Conservation (phyloP, 2,329 filamentous ascomycete species). For the Fusarium caatingaense region DNA sequence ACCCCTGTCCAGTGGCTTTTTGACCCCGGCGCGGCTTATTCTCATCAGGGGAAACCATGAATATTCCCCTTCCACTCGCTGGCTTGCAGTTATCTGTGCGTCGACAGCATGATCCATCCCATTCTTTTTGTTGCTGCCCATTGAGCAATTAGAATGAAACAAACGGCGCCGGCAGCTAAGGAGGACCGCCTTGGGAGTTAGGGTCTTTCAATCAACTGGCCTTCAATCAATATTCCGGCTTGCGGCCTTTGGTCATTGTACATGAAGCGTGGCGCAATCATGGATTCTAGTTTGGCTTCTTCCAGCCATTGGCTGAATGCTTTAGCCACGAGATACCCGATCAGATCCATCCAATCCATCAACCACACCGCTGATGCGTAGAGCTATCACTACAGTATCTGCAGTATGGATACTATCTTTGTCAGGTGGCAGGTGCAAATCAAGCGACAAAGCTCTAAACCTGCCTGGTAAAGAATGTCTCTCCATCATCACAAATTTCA, state of each 20-base stretch:
- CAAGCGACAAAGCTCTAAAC: conserved; percentile 33
- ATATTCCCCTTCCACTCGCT: conserved; percentile 25
- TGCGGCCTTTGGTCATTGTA: conserved; percentile 20
- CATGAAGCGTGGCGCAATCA: conserved; percentile 36
- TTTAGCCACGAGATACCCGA: conserved; percentile 1
- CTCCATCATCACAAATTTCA: conserved; percentile 38
- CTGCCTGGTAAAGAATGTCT: conserved; percentile 36
- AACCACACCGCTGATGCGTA: conserved; percentile 2
- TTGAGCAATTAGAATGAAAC: conserved; percentile 45
- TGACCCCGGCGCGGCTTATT: conserved; percentile 27
- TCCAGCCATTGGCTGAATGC: not conserved
- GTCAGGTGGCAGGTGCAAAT: conserved; percentile 5
- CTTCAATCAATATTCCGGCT: conserved; percentile 5
- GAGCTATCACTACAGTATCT: not conserved
- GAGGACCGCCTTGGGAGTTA: not conserved
- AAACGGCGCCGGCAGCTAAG: conserved; percentile 40
- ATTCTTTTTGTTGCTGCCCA: conserved; percentile 12
- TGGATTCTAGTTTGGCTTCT: conserved; percentile 15
- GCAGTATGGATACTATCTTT: not conserved
- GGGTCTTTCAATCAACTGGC: not conserved
- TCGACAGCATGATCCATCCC: conserved; percentile 25
- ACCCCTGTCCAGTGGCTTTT: conserved; percentile 19
- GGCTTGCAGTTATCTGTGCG: conserved; percentile 32
- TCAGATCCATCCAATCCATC: conserved; percentile 4
- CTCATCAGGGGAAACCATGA: conserved; percentile 31